These are phyloP conservation scores for Quillaja saponaria DNA, from an alignment of 306 rosid species.

Conservation along the genomic window DNA sequence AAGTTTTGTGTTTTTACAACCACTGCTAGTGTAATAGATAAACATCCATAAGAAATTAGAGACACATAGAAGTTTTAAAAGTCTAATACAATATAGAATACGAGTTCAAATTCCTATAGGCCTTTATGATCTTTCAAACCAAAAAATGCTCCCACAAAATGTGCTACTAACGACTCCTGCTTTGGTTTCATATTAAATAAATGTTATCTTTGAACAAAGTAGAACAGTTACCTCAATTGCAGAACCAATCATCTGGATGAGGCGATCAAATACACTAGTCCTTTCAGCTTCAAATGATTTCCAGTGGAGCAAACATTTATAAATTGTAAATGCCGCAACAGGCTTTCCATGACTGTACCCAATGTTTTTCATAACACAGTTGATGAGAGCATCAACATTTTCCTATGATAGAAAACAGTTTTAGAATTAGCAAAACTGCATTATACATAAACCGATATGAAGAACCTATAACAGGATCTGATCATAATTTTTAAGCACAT, in stretches of 20 bases:
- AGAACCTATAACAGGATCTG: slow-evolving; percentile 2
- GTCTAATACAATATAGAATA: background rate
- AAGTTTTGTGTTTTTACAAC: too few species aligned
- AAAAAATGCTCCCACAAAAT: slow-evolving; percentile 14
- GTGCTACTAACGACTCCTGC: background rate
- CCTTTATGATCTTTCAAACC: background rate
- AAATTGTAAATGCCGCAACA: slow-evolving; percentile 93
- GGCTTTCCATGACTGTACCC: slow-evolving; percentile 96
- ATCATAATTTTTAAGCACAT: slow-evolving; percentile 35
- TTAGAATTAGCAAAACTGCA: slow-evolving; percentile 20
- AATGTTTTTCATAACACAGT: slow-evolving; percentile 76
- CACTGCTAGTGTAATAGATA: too few species aligned
- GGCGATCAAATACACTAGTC: slow-evolving; percentile 98
- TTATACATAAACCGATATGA: slow-evolving; percentile 23
- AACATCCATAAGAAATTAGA: too few species aligned
- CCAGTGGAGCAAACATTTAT: slow-evolving; percentile 98
- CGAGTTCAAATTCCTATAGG: background rate
- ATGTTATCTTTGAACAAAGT: slow-evolving; percentile 14
- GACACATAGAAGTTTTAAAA: background rate
- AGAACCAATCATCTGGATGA: slow-evolving; percentile 98
- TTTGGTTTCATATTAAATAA: slow-evolving; percentile 2
- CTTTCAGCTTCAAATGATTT: slow-evolving; percentile 99
- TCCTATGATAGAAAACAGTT: slow-evolving; percentile 58
- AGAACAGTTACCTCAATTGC: slow-evolving; percentile 77
- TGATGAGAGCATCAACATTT: slow-evolving; percentile 88